Evolutionary conservation across 1,139 yeast species (phyloP).

Genomic region (Geotrichum siamense): DNA sequence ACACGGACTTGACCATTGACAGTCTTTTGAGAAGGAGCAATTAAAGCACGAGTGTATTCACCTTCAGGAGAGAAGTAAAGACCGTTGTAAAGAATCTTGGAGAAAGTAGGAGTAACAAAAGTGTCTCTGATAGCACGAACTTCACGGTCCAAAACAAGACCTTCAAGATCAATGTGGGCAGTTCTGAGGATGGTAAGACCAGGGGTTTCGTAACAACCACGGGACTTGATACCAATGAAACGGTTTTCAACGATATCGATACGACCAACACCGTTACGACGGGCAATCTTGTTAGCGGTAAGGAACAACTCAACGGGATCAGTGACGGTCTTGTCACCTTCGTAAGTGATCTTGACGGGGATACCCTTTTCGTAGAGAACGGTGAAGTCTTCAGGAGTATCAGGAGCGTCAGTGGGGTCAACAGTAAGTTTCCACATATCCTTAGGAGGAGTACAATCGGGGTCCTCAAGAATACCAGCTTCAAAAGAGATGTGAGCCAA

Average conservation of each 20-base stretch:
- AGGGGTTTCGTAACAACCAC: conserved; percentile 99
- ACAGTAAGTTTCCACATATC: conserved; percentile 99
- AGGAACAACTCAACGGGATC: conserved; percentile 89
- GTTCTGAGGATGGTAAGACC: conserved; percentile 91
- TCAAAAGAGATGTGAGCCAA: conserved; percentile 97
- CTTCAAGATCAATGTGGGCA: conserved; percentile 94
- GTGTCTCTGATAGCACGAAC: conserved; percentile 95
- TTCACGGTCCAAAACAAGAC: conserved; percentile 93
- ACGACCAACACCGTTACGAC: conserved; percentile 99
- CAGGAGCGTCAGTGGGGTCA: conserved; percentile 94
- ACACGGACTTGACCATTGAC: conserved; percentile 96
- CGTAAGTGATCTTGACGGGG: conserved; percentile 70
- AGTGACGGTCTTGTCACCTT: conserved; percentile 56
- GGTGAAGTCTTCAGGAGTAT: conserved; percentile 79
- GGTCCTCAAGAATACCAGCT: conserved; percentile 98
- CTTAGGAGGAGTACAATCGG: conserved; percentile 97
- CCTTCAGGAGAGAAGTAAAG: conserved; percentile 98
- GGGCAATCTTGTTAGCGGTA: conserved; percentile 89
- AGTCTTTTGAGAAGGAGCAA: conserved; percentile 85
- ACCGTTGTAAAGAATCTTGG: conserved; percentile 91
- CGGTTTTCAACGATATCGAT: conserved; percentile 98
- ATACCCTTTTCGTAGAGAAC: conserved; percentile 80
- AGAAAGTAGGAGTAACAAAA: conserved; percentile 88
- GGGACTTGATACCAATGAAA: conserved; percentile 95
- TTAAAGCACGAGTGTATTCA: conserved; percentile 90